phyloP scores from a whole-genome alignment of 75 land plant genomes.

The Selaginella moellendorffii region DNA sequence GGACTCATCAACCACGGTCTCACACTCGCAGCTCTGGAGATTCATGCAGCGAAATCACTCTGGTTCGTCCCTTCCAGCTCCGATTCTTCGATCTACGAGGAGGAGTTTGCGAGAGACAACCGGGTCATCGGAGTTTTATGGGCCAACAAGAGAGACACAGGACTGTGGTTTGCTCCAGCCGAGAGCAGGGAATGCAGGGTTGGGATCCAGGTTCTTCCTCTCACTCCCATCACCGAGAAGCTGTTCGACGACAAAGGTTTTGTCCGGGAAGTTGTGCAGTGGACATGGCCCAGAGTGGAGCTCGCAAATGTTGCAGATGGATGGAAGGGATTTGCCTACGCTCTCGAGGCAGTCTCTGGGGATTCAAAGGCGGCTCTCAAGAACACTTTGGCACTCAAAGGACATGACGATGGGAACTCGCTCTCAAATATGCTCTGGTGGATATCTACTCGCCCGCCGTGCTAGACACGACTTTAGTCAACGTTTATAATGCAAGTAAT shows the following conservation, averaged over 20 bases:
- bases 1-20: conserved; percentile 42
- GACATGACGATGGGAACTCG: conserved; percentile 77
- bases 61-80: conserved; percentile 58
- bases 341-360: conserved; percentile 40
- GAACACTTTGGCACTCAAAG: conserved; percentile 32
- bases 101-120: conserved; percentile 48
- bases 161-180: conserved; percentile 84
- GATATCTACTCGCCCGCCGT: conserved; percentile 50
- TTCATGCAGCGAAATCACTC: conserved; percentile 44
- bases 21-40: conserved; percentile 56
- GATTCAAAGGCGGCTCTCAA: conserved; percentile 41
- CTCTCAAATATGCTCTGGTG: conserved; percentile 84
- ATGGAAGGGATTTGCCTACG: conserved; percentile 86
- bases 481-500: too few species aligned
- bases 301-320: conserved; percentile 65
- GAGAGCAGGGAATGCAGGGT: conserved; percentile 61
- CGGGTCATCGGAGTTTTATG: conserved; percentile 71
- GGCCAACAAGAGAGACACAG: conserved; percentile 84
- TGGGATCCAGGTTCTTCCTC: conserved; percentile 79
- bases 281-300: conserved; percentile 47
- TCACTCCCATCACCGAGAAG: conserved; percentile 59
- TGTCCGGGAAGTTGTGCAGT: conserved; percentile 53
- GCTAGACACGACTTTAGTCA: too few species aligned
- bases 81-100: conserved; percentile 40
- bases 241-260: conserved; percentile 47